These are phyloP conservation scores for Colletotrichum australisinense DNA, from an alignment of 2,329 filamentous ascomycete species.

Conservation along the genomic window DNA sequence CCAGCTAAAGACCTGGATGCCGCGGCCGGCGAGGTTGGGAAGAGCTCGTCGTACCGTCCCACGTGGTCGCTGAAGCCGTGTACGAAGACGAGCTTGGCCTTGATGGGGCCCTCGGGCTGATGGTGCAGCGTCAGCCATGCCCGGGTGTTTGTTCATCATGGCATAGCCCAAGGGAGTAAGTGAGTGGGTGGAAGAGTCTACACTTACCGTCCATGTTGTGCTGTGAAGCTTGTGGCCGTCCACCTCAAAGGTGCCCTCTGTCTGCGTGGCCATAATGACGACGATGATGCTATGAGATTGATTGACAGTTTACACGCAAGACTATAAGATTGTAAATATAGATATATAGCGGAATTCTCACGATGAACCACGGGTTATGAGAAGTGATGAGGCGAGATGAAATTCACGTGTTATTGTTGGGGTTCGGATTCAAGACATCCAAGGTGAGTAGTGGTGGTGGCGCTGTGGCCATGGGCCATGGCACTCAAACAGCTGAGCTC, in stretches of 20 bases:
- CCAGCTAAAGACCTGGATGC: slow-evolving; percentile 81
- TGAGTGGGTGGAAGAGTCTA: not conserved
- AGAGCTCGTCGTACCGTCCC: slow-evolving; percentile 81
- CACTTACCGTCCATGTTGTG: slow-evolving; percentile 69
- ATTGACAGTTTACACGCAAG: not conserved
- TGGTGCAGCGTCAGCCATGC: slow-evolving; percentile 18
- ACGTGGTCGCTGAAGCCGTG: slow-evolving; percentile 93
- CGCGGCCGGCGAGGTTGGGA: slow-evolving; percentile 74
- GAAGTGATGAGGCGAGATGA: not conserved
- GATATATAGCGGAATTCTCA: not conserved
- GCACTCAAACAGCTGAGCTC: slow-evolving; percentile 1
- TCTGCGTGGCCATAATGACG: slow-evolving; percentile 50
- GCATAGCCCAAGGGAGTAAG: not conserved
- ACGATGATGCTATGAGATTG: not conserved
- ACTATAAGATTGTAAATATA: not conserved
- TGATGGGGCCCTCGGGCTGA: slow-evolving; percentile 66
- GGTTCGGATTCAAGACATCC: slow-evolving; percentile 9
- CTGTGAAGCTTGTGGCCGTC: slow-evolving; percentile 61
- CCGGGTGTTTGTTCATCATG: not conserved
- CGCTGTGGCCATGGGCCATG: not conserved
- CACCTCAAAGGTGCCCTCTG: slow-evolving; percentile 63
- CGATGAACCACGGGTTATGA: not conserved
- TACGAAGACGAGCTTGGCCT: slow-evolving; percentile 82
- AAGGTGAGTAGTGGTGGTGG: not conserved
- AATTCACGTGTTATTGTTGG: slow-evolving; percentile 8